phyloP scores from a whole-genome alignment of 179 eudicot genomes.

The Silene vulgaris region DNA sequence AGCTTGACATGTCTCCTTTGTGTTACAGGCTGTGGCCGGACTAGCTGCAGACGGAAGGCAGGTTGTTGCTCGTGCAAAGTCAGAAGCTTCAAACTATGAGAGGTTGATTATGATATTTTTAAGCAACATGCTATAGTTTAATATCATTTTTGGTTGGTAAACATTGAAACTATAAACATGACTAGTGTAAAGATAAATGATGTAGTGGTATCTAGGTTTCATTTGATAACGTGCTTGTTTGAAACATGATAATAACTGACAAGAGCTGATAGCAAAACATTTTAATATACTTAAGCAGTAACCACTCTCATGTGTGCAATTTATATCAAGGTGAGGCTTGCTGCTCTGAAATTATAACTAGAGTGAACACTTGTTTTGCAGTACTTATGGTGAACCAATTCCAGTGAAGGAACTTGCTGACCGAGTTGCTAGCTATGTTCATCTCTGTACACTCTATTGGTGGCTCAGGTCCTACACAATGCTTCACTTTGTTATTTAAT shows the following conservation, averaged over 20 bases:
- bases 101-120: constrained; percentile 37
- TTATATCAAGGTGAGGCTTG: neutral
- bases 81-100: constrained; percentile 82
- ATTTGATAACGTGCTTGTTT: too few relatives aligned
- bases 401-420: constrained; percentile 89
- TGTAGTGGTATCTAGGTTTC: too few relatives aligned
- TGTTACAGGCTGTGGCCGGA: constrained; percentile 77
- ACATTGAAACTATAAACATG: too few relatives aligned
- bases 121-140: neutral
- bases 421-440: constrained; percentile 97
- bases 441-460: constrained; percentile 93
- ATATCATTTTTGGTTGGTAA: neutral
- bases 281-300: too few relatives aligned
- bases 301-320: too few relatives aligned
- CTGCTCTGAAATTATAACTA: neutral
- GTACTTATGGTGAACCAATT: constrained; percentile 80
- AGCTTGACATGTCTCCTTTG: neutral
- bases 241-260: too few relatives aligned
- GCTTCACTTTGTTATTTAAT: neutral
- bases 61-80: constrained; percentile 79
- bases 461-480: constrained; percentile 74
- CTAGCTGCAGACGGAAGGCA: constrained; percentile 98
- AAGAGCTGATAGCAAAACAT: too few relatives aligned
- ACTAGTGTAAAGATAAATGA: too few relatives aligned
- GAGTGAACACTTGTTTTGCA: constrained; percentile 29